Evolutionary conservation across 495 filamentous ascomycete species (phyloP).

Genomic region (Tuber borchii): DNA sequence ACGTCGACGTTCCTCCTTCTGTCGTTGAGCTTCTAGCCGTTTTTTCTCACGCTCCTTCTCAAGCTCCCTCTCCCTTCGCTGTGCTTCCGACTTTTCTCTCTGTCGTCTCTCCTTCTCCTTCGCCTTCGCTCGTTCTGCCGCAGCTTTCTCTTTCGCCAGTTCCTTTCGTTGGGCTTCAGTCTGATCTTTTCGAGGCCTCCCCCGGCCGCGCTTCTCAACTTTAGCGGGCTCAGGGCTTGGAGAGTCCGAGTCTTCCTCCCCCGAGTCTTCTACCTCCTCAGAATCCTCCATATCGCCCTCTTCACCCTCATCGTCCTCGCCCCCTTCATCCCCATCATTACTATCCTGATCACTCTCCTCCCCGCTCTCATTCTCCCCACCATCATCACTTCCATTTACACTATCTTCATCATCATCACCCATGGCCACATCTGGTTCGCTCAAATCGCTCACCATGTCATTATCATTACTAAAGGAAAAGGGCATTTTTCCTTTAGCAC

Average conservation of each 20-base stretch:
- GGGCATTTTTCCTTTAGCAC: constrained; percentile 11
- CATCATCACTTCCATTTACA: constrained; percentile 32
- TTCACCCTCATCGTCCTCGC: constrained; percentile 32
- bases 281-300: constrained; percentile 28
- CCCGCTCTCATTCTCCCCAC: constrained; percentile 47
- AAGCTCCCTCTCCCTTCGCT: constrained; percentile 18
- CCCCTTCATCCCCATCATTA: constrained; percentile 23
- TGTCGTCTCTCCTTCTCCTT: constrained; percentile 20
- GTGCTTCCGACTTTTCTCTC: constrained; percentile 27
- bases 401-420: constrained; percentile 21
- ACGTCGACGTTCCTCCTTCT: constrained; percentile 29
- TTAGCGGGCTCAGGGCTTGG: constrained; percentile 30
- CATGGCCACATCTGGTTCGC: constrained; percentile 15
- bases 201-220: constrained; percentile 33
- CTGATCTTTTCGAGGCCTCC: constrained; percentile 31
- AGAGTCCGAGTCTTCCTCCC: constrained; percentile 22
- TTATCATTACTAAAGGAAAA: constrained; percentile 24
- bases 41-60: constrained; percentile 32
- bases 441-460: constrained; percentile 16
- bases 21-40: constrained; percentile 15
- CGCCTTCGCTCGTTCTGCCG: constrained; percentile 11
- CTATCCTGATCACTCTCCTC: constrained; percentile 19
- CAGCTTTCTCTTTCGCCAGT: constrained; percentile 23
- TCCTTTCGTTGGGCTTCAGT: constrained; percentile 20
- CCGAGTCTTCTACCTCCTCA: constrained; percentile 9